Evolutionary conservation across 768 basidiomycete species (phyloP), one percentile per base, ranked within the genome.

Genomic region (Infundibulicybe gibba): DNA sequence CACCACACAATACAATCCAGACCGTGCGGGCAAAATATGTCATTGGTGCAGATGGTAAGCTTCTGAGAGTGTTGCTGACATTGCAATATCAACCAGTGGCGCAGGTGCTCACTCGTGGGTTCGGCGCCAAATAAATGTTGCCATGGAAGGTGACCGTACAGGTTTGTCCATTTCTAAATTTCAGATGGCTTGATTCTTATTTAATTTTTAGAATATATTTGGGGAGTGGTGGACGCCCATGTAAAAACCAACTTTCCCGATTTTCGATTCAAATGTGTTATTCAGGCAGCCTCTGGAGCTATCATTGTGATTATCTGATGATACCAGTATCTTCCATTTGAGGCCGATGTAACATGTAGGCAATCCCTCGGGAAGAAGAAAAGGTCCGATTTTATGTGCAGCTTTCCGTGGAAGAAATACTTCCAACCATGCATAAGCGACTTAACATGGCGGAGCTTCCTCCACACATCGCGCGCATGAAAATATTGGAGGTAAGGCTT

Each of bases 31-130:
- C 59, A 6, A 57, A 55, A 41, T 61, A 57, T 43, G 43, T 61
- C 0, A 51, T 61, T 19, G 59, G 59, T 11, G 50, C 49, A 25
- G 59, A 61, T 43, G 59, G 59, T 55, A 37, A n/a, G 44, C 21
- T 32, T n/a, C 17, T 10, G 15, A 34, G 33, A n/a, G n/a, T n/a
- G n/a, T n/a, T n/a, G n/a, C n/a, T n/a, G n/a, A n/a, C n/a, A n/a
- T n/a, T n/a, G n/a, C n/a, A n/a, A n/a, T 10, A 17, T 32, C 37
- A 31, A 20, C 8, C 15, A 42, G 15, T 16, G 10, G 8, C 33
- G 4, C 33, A 56, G 56, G 59, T 39, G 59, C 56, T 9, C 54
- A 55, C 35, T 57, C 57, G 3, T 61, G 54, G 54, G 48, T 60
- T 8, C 47, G 59, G 6, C 44, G 47, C 13, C 40, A 50, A 6